phyloP scores from a whole-genome alignment of 257 asterid species.

The Leptodermis oblonga region DNA sequence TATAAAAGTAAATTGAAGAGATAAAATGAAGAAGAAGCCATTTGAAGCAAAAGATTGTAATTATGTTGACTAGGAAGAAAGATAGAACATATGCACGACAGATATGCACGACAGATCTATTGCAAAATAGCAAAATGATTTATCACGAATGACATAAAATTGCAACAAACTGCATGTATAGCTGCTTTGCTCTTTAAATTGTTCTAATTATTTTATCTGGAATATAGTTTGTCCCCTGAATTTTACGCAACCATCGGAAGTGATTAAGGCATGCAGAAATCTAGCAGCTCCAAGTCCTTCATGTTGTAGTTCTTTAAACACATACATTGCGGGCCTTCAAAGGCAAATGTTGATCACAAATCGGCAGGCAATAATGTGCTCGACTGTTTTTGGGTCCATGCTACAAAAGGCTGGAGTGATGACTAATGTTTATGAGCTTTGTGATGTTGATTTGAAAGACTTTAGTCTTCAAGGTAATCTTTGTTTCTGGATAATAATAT shows the following conservation, averaged over 20 bases:
- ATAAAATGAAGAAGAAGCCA: neutral
- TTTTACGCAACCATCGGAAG: conserved; percentile 72
- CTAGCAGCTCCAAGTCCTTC: conserved; percentile 78
- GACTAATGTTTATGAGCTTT: conserved; percentile 79
- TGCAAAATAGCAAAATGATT: neutral
- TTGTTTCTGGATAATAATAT: conserved; percentile 10
- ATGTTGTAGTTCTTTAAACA: conserved; percentile 78
- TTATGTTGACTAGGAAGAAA: neutral
- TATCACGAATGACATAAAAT: neutral
- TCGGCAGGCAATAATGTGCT: conserved; percentile 87
- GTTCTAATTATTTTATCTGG: neutral
- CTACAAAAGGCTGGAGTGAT: conserved; percentile 84
- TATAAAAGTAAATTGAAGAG: neutral
- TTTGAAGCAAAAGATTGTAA: neutral
- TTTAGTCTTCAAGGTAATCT: conserved; percentile 90
- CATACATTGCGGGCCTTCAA: conserved; percentile 67
- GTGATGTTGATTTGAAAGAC: conserved; percentile 95
- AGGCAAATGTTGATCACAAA: conserved; percentile 93
- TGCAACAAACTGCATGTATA: neutral
- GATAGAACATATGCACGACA: too few relatives aligned
- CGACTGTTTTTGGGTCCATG: conserved; percentile 76
- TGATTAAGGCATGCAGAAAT: conserved; percentile 70
- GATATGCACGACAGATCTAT: neutral
- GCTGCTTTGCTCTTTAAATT: neutral
- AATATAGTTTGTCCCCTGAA: conserved; percentile 87